phyloP scores from a whole-genome alignment of 2,329 filamentous ascomycete species.

The Exophiala sp. region DNA sequence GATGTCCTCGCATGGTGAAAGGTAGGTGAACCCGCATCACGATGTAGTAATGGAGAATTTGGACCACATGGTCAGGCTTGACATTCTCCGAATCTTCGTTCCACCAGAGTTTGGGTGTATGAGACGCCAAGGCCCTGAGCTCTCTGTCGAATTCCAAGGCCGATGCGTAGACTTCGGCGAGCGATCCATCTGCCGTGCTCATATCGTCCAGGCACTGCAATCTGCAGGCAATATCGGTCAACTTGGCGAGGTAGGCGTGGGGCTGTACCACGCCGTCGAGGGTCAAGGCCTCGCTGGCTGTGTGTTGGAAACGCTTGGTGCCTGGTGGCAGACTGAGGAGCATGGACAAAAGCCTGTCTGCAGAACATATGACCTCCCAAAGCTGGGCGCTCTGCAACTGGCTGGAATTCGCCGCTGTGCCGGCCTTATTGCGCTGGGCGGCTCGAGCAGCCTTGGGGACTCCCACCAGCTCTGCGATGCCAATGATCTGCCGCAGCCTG shows the following conservation, averaged over 20 bases:
- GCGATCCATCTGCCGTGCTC: background rate
- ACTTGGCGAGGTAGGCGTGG: slow-evolving; percentile 6
- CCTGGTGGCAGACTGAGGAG: slow-evolving; percentile 36
- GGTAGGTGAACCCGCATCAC: slow-evolving; percentile 15
- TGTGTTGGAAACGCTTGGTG: slow-evolving; percentile 28
- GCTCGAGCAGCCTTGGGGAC: slow-evolving; percentile 28
- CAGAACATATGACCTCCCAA: slow-evolving; percentile 34
- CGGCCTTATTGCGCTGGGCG: slow-evolving; percentile 2
- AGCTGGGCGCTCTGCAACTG: slow-evolving; percentile 29
- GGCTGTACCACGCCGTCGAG: slow-evolving; percentile 10
- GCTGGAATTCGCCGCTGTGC: slow-evolving; percentile 8
- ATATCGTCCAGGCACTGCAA: slow-evolving; percentile 15
- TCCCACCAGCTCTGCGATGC: slow-evolving; percentile 38
- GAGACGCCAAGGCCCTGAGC: slow-evolving; percentile 10
- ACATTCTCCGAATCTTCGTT: background rate
- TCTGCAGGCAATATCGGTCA: slow-evolving; percentile 13
- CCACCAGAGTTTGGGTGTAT: slow-evolving; percentile 14
- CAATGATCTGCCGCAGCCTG: slow-evolving; percentile 35
- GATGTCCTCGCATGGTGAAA: slow-evolving; percentile 13
- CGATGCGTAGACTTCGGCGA: slow-evolving; percentile 11
- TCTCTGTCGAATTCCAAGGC: slow-evolving; percentile 18
- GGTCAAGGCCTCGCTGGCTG: background rate
- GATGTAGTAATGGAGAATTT: slow-evolving; percentile 16
- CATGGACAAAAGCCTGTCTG: slow-evolving; percentile 33
- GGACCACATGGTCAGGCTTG: slow-evolving; percentile 8